Evolutionary conservation across 306 rosid genomes (phyloP).

Genomic region (Quercus aquifolioides): DNA sequence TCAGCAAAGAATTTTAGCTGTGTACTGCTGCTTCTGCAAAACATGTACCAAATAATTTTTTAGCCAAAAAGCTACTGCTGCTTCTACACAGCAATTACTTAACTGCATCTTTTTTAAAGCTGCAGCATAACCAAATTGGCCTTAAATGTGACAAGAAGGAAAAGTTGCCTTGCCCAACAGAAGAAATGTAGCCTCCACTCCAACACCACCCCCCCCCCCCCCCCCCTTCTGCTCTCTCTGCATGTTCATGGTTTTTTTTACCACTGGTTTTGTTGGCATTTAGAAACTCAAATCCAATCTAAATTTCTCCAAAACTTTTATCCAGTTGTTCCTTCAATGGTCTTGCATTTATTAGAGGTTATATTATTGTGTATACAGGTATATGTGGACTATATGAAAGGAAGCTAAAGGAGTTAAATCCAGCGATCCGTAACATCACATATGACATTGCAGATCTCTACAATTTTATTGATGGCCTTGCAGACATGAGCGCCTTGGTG

Average conservation of each 20-base stretch:
- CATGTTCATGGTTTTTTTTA: neutral
- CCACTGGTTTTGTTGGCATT: neutral
- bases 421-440: slow-evolving; percentile 75
- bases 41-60: too few species aligned
- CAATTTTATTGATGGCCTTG: slow-evolving; percentile 91
- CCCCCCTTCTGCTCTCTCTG: too few species aligned
- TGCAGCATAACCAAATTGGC: too few species aligned
- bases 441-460: slow-evolving; percentile 90
- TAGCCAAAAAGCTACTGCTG: too few species aligned
- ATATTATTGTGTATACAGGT: slow-evolving; percentile 48
- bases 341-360: slow-evolving; percentile 15
- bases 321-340: neutral
- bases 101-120: too few species aligned
- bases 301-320: neutral
- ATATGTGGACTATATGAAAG: slow-evolving; percentile 90
- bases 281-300: neutral
- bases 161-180: too few species aligned
- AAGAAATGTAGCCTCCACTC: neutral
- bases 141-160: too few species aligned
- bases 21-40: too few species aligned
- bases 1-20: too few species aligned
- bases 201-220: neutral
- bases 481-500: slow-evolving; percentile 98
- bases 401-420: slow-evolving; percentile 94
- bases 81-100: too few species aligned